These are phyloP conservation scores for Sophora flavescens DNA, from an alignment of 306 rosid genomes.

Conservation along the genomic window DNA sequence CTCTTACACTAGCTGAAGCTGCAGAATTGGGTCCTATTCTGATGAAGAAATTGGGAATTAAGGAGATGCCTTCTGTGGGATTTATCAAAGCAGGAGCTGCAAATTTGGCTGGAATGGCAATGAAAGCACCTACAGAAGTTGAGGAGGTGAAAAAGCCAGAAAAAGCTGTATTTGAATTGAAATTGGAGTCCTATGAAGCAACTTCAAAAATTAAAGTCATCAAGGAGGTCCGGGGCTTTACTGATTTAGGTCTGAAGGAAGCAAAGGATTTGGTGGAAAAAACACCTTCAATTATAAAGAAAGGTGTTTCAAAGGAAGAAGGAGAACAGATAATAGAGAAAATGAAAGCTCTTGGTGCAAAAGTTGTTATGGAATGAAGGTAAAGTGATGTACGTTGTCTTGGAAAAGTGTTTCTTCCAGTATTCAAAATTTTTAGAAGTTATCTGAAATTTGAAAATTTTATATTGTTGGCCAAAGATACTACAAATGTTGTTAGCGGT, in stretches of 20 bases:
- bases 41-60: slow-evolving; percentile 74
- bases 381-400: slow-evolving; percentile 7
- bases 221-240: slow-evolving; percentile 85
- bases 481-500: slow-evolving; percentile 43
- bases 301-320: slow-evolving; percentile 88
- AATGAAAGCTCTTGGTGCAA: slow-evolving; percentile 89
- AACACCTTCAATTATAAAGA: slow-evolving; percentile 79
- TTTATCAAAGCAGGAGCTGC: slow-evolving; percentile 81
- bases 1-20: slow-evolving; percentile 76
- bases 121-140: slow-evolving; percentile 60
- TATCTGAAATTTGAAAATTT: slow-evolving; percentile 33
- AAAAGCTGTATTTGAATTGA: slow-evolving; percentile 81
- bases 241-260: slow-evolving; percentile 90
- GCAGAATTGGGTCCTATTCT: slow-evolving; percentile 76
- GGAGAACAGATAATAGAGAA: slow-evolving; percentile 86
- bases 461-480: slow-evolving; percentile 24
- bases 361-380: slow-evolving; percentile 81
- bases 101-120: slow-evolving; percentile 67
- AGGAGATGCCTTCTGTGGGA: slow-evolving; percentile 71
- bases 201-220: slow-evolving; percentile 85
- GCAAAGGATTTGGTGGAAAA: slow-evolving; percentile 89
- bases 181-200: slow-evolving; percentile 81
- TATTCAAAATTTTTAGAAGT: slow-evolving; percentile 19
- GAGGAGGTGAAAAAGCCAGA: slow-evolving; percentile 87
- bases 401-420: slow-evolving; percentile 41